Percentiles rank a stretch among this genome's conserved stretches.
These are phyloP conservation scores for Pleoardoris graminearum DNA, from an alignment of 2,329 filamentous ascomycete species.

Conservation along the genomic window DNA sequence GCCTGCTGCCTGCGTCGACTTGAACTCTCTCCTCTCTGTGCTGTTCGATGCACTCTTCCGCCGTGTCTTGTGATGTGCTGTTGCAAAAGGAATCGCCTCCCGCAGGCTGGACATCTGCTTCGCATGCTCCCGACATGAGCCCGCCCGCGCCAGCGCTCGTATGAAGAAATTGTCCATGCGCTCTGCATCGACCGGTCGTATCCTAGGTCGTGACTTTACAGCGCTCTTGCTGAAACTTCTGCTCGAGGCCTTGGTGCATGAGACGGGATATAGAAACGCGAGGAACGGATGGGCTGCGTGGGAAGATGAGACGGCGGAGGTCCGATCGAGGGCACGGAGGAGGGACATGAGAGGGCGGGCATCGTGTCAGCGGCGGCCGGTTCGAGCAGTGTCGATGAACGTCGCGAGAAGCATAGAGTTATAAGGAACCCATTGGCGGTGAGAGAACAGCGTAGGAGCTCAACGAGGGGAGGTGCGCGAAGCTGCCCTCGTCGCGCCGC, in stretches of 20 bases:
- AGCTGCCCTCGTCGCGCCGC: slow-evolving; percentile 11
- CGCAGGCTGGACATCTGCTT: slow-evolving; percentile 35
- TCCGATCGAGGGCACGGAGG: slow-evolving; percentile 59
- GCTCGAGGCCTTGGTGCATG: slow-evolving; percentile 5
- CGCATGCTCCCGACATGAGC: slow-evolving; percentile 55
- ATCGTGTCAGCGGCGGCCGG: slow-evolving; percentile 54
- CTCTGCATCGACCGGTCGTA: slow-evolving; percentile 29
- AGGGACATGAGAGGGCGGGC: slow-evolving; percentile 67
- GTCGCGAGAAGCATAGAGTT: slow-evolving; percentile 6
- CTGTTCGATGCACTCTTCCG: slow-evolving; percentile 19
- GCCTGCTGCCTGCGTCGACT: slow-evolving; percentile 6
- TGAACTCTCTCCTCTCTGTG: slow-evolving; percentile 14
- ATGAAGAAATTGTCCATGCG: slow-evolving; percentile 59
- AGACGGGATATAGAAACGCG: slow-evolving; percentile 39
- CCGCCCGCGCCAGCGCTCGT: slow-evolving; percentile 56
- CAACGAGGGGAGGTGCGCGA: slow-evolving; percentile 7
- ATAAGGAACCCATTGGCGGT: slow-evolving; percentile 24
- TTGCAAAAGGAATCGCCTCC: slow-evolving; percentile 1
- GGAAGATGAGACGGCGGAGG: slow-evolving; percentile 54
- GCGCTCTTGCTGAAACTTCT: slow-evolving; percentile 27
- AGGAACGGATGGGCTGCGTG: slow-evolving; percentile 34
- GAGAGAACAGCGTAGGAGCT: background rate
- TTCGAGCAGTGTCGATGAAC: slow-evolving; percentile 23
- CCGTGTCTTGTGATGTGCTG: slow-evolving; percentile 20
- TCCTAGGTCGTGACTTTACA: slow-evolving; percentile 15